Base-by-base conservation (phyloP, 441 rosid genomes). In the Jatropha podagrica region DNA sequence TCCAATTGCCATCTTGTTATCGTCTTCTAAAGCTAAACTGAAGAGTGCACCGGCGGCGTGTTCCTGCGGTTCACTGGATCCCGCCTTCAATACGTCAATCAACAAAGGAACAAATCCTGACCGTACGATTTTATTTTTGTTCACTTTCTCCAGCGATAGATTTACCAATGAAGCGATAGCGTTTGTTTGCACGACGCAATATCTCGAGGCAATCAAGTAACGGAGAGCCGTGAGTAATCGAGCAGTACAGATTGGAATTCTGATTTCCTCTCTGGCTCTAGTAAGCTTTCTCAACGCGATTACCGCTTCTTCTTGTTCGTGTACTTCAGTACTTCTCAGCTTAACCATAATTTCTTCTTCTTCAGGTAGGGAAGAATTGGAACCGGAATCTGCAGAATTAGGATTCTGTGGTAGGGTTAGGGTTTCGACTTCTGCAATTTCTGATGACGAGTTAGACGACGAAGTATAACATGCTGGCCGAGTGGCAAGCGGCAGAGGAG, bases 1-100 rank as follows among this genome's bases (percentile, higher is more conserved):
- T 0, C 98, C 99, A 7, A 95, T 90, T 54, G 97, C 98, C 52
- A 89, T 88, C 84, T 89, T 93, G 81, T 91, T 95, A 60, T 87
- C 83, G 62, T 93, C 95, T 3, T 91, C 97, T 0, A 93, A 77
- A 14, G 98, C 88, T 66, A 93, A 76, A 72, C 97, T 90, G 78
- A 91, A 95, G n/a, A 93, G 81, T 2, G 91, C 95, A 65, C 95
- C 97, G 13, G 87, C 86, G 18, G 95, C 97, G 77, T 95, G 96
- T 69, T 93, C 98, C 72, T 88, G 92, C 10, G 92, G 86, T 71
- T 95, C 98, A 1, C 66, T 68, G 3, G 84, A 84, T 26, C 97
- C 99, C 23, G 82, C 77, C 79, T 87, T 95, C 58, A 95, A 73
- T 40, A 88, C 92, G 56, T 90, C 92, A 32, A 95, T 82, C 63